phyloP scores from a whole-genome alignment of 495 filamentous ascomycete genomes.

The Neurospora sp. region DNA sequence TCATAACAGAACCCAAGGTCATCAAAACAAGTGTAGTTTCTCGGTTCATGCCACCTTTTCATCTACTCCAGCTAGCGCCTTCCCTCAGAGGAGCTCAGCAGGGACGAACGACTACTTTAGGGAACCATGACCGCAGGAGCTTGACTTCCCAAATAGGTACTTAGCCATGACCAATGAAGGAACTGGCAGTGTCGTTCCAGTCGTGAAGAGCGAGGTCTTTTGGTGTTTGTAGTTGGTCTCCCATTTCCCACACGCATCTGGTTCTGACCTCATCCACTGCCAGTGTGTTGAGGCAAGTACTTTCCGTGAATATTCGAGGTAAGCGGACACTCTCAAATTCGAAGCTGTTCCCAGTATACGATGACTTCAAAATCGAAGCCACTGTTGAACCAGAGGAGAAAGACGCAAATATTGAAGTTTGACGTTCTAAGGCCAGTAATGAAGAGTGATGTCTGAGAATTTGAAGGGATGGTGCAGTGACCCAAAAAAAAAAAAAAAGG shows the following conservation, averaged over 20 bases:
- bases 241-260: no score
- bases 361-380: neutral
- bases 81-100: neutral
- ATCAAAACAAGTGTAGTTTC: neutral
- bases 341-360: neutral
- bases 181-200: neutral
- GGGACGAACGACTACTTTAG: neutral
- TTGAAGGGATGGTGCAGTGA: neutral
- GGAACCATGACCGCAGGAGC: neutral
- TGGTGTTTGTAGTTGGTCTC: neutral
- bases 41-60: neutral
- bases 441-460: neutral
- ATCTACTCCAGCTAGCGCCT: neutral
- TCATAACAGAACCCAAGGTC: neutral
- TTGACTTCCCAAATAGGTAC: neutral
- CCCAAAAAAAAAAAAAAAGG: neutral
- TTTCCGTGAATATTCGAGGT: neutral
- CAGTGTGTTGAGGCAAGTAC: neutral
- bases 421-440: neutral
- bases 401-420: neutral
- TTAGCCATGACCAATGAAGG: neutral
- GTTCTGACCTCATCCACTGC: no score
- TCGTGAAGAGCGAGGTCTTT: neutral
- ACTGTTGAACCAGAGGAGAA: neutral
- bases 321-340: neutral